phyloP scores from a whole-genome alignment of 208 protist species.

The Herpetomonas samuelpessoai region DNA sequence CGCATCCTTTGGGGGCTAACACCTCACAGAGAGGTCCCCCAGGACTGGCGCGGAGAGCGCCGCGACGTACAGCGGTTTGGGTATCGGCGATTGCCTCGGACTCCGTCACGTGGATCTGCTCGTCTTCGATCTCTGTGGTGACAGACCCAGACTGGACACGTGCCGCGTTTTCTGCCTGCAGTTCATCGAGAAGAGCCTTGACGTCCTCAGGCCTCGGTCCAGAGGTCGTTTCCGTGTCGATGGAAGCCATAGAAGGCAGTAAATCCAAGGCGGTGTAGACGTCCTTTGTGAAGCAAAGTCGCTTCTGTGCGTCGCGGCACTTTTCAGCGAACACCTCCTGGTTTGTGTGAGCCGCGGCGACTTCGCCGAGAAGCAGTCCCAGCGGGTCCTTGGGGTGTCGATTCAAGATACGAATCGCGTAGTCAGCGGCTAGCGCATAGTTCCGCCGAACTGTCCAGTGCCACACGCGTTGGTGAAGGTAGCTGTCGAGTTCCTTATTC shows the following conservation, averaged over 20 bases:
- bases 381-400: constrained; percentile 49
- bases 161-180: not conserved
- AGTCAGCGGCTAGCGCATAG: constrained; percentile 80
- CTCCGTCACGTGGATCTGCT: constrained; percentile 28
- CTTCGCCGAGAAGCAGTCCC: constrained; percentile 59
- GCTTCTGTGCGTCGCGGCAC: constrained; percentile 44
- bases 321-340: constrained; percentile 54
- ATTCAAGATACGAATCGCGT: constrained; percentile 77
- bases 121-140: constrained; percentile 9
- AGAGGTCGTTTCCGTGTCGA: not conserved
- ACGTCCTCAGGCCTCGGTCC: not conserved
- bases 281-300: constrained; percentile 39
- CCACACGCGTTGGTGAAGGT: constrained; percentile 61
- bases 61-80: constrained; percentile 17
- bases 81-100: constrained; percentile 22
- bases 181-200: not conserved
- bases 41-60: constrained; percentile 11
- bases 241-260: not conserved
- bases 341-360: constrained; percentile 32
- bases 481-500: constrained; percentile 44
- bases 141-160: not conserved
- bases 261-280: constrained; percentile 12
- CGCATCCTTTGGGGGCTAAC: constrained; percentile 45
- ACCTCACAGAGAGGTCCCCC: constrained; percentile 40
- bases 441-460: constrained; percentile 52